Percentiles rank a stretch among this genome's conserved stretches.
Conservation (phyloP, 345 rosid genomes). For the Aquilaria sinensis region DNA sequence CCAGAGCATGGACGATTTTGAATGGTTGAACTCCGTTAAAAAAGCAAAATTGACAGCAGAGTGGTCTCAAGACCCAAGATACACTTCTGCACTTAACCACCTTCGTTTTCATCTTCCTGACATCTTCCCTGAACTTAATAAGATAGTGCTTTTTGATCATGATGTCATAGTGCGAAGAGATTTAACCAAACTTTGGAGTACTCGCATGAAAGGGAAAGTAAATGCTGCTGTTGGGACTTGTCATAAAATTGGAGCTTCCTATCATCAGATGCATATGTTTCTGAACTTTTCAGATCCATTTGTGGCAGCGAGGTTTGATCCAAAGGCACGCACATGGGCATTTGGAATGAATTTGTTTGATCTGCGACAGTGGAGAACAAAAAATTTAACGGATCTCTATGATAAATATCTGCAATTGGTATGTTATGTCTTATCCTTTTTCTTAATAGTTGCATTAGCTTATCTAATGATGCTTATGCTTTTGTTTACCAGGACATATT, state of each 20-base stretch:
- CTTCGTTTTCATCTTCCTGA: constrained; percentile 88
- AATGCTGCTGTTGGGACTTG: constrained; percentile 93
- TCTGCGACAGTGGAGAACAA: constrained; percentile 73
- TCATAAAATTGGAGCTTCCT: constrained; percentile 47
- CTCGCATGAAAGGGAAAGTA: constrained; percentile 74
- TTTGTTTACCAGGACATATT: not conserved
- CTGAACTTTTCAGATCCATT: constrained; percentile 68
- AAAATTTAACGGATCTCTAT: constrained; percentile 49
- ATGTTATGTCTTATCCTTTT: constrained; percentile 15
- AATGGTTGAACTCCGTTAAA: constrained; percentile 53
- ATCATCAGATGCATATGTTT: constrained; percentile 48
- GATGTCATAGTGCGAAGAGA: constrained; percentile 93
- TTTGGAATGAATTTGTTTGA: constrained; percentile 93
- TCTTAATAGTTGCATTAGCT: not conserved
- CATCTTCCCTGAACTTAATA: constrained; percentile 63
- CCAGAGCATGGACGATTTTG: constrained; percentile 55
- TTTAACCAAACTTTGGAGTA: constrained; percentile 59
- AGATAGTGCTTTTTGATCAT: constrained; percentile 78
- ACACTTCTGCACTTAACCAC: constrained; percentile 60
- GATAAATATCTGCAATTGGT: constrained; percentile 64
- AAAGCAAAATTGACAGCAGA: constrained; percentile 43
- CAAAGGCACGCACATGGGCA: constrained; percentile 85
- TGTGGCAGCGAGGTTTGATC: constrained; percentile 48
- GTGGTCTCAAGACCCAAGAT: constrained; percentile 61
- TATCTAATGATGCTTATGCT: not conserved